Conservation (phyloP, 2,329 filamentous ascomycete genomes). For the Bipolaris sorokiniana region DNA sequence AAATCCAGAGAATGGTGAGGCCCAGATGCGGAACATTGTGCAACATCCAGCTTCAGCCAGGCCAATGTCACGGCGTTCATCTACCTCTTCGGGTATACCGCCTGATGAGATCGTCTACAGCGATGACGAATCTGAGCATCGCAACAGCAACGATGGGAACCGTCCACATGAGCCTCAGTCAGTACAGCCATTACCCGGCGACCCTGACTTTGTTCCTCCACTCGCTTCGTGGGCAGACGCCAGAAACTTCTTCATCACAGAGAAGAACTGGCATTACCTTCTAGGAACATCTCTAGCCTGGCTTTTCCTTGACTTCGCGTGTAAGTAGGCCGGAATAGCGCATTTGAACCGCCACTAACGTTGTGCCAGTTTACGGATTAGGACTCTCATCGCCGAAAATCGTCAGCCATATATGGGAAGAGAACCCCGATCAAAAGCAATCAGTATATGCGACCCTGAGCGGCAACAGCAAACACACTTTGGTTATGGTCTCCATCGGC, state of each 20-base stretch:
- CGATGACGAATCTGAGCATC: slow-evolving; percentile 35
- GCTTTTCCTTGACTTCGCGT: slow-evolving; percentile 48
- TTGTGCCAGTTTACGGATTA: slow-evolving; percentile 38
- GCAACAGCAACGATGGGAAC: slow-evolving; percentile 16
- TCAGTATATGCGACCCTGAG: slow-evolving; percentile 35
- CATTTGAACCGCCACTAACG: neutral
- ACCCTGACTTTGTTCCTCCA: slow-evolving; percentile 57
- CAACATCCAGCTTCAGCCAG: slow-evolving; percentile 10
- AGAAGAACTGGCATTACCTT: slow-evolving; percentile 48
- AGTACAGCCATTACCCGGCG: slow-evolving; percentile 28
- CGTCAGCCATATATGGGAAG: slow-evolving; percentile 43
- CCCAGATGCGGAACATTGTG: slow-evolving; percentile 36
- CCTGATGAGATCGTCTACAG: slow-evolving; percentile 34
- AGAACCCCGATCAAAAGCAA: slow-evolving; percentile 9
- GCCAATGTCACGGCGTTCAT: slow-evolving; percentile 22
- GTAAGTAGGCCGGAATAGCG: slow-evolving; percentile 9
- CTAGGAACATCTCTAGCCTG: slow-evolving; percentile 46
- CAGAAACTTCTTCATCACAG: slow-evolving; percentile 41
- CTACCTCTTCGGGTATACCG: slow-evolving; percentile 34
- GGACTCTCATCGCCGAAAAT: slow-evolving; percentile 47
- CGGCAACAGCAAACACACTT: slow-evolving; percentile 39
- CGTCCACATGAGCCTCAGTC: slow-evolving; percentile 4
- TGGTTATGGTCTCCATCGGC: slow-evolving; percentile 46
- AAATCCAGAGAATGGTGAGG: slow-evolving; percentile 32
- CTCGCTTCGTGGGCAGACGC: slow-evolving; percentile 42